Percentiles rank a stretch among this genome's conserved stretches.
phyloP scores from a whole-genome alignment of 306 rosid genomes.

The Cicer chorassanicum region DNA sequence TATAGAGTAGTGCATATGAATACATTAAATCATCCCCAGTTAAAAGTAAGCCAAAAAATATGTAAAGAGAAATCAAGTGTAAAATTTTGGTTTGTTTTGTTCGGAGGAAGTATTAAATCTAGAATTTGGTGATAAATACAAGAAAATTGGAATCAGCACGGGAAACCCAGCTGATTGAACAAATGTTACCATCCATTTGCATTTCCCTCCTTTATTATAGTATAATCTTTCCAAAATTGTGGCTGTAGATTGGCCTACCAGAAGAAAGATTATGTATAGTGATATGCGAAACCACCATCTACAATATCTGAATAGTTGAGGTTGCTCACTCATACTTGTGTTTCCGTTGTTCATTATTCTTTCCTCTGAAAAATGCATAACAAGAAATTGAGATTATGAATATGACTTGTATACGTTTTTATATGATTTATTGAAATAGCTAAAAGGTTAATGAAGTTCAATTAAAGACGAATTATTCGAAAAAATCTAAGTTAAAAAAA shows the following conservation, averaged over 20 bases:
- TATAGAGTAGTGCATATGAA: conserved; percentile 66
- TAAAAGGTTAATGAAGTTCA: too few relatives aligned
- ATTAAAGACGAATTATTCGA: too few relatives aligned
- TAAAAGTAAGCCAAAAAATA: conserved; percentile 54
- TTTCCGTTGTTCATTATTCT: too few relatives aligned
- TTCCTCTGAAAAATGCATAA: too few relatives aligned
- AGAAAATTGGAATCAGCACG: conserved; percentile 49
- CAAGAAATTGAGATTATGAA: too few relatives aligned
- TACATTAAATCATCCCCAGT: conserved; percentile 62
- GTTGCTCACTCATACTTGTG: too few relatives aligned
- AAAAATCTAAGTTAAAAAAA: too few relatives aligned
- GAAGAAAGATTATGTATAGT: too few relatives aligned
- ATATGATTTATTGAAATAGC: too few relatives aligned
- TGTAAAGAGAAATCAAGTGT: conserved; percentile 45
- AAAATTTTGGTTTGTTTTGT: conserved; percentile 44
- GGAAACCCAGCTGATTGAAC: conserved; percentile 81
- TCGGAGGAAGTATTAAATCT: conserved; percentile 36
- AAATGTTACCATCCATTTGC: conserved; percentile 75
- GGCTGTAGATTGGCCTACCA: conserved; percentile 63
- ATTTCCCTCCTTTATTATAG: conserved; percentile 67
- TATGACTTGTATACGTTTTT: too few relatives aligned
- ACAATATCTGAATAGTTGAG: too few relatives aligned
- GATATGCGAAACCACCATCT: too few relatives aligned
- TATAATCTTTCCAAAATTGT: conserved; percentile 63
- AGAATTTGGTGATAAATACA: conserved; percentile 28